Conservation (phyloP, 1,139 yeast species). For the Eremothecium coryli region DNA sequence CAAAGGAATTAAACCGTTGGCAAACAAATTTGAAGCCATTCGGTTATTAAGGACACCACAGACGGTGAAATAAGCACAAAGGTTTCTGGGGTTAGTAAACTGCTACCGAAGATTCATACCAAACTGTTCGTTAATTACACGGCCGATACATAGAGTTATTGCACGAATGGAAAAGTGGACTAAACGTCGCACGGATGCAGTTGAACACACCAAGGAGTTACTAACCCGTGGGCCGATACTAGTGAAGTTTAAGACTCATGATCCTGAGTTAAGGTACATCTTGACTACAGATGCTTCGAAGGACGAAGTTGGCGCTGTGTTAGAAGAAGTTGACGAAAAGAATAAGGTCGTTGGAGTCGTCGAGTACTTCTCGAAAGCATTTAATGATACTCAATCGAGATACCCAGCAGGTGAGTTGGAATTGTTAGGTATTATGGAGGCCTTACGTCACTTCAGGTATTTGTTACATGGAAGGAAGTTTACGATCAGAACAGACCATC, state of each 20-base stretch:
- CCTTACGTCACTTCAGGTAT: constrained; percentile 5
- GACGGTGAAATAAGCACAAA: constrained; percentile 11
- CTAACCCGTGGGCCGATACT: constrained; percentile 8
- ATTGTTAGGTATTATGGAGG: constrained; percentile 11
- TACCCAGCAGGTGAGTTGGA: constrained; percentile 14
- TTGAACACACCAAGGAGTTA: neutral
- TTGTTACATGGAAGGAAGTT: constrained; percentile 12
- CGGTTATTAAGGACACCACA: constrained; percentile 7
- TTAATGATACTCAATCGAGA: constrained; percentile 10
- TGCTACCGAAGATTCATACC: constrained; percentile 13
- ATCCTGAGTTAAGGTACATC: constrained; percentile 5
- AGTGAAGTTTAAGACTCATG: constrained; percentile 10
- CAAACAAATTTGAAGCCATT: constrained; percentile 12
- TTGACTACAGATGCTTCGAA: constrained; percentile 16
- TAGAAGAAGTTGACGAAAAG: constrained; percentile 11
- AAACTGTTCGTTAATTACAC: constrained; percentile 6
- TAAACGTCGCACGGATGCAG: constrained; percentile 6
- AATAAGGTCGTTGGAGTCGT: constrained; percentile 11
- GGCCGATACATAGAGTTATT: constrained; percentile 9
- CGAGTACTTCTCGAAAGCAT: constrained; percentile 12
- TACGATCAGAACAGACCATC: constrained; percentile 12
- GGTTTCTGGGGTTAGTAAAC: constrained; percentile 13
- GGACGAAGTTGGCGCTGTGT: constrained; percentile 14
- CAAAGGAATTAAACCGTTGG: constrained; percentile 9
- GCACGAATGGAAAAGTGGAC: constrained; percentile 4